A percentile compares a stretch with the other conserved stretches of the same genome.
These are phyloP conservation scores for Licmophora abbreviata DNA, from an alignment of 108 stramenopile species.

Conservation along the genomic window DNA sequence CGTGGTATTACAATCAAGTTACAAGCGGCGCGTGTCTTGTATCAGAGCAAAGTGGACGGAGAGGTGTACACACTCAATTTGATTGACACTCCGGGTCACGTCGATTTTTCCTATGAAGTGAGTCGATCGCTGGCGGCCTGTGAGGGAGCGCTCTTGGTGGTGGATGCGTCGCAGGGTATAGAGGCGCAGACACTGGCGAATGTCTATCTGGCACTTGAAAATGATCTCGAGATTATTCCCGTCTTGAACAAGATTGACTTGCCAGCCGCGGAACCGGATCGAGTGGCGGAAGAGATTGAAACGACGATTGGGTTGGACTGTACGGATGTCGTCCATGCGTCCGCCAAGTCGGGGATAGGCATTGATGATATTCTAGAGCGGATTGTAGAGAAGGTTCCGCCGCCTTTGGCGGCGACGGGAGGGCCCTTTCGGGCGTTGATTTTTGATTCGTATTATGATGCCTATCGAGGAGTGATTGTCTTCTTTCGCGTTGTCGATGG, in stretches of 20 bases:
- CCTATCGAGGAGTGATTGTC: conserved; percentile 92
- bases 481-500: conserved; percentile 96
- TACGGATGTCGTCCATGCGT: conserved; percentile 74
- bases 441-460: conserved; percentile 95
- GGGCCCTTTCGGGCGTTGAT: conserved; percentile 86
- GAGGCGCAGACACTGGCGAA: conserved; percentile 99
- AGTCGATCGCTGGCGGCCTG: conserved; percentile 95
- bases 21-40: conserved; percentile 93
- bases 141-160: conserved; percentile 97
- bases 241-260: conserved; percentile 99
- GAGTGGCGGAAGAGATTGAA: conserved; percentile 90
- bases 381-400: conserved; percentile 84
- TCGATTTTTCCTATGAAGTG: conserved; percentile 97
- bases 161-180: conserved; percentile 98
- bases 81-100: conserved; percentile 89
- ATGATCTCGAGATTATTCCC: conserved; percentile 96
- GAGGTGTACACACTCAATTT: conserved; percentile 70
- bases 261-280: conserved; percentile 95
- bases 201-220: conserved; percentile 93
- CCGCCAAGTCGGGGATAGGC: conserved; percentile 90
- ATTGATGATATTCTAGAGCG: conserved; percentile 92
- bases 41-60: conserved; percentile 76
- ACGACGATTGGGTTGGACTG: conserved; percentile 91
- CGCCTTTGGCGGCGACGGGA: conserved; percentile 60
- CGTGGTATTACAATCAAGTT: conserved; percentile 98